These are phyloP conservation scores for Populus pruinosa DNA, from an alignment of 345 rosid species.

Conservation along the genomic window DNA sequence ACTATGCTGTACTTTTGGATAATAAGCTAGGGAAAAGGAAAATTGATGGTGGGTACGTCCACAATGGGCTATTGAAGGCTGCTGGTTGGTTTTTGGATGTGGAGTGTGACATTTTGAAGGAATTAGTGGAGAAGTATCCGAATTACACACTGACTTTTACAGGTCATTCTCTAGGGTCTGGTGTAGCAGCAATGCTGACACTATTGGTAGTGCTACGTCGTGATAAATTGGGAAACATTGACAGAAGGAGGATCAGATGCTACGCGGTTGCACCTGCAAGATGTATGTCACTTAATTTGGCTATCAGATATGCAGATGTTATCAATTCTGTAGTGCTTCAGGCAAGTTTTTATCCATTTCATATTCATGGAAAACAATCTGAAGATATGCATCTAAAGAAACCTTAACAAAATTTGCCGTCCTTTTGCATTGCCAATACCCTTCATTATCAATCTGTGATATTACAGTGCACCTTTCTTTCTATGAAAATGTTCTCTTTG, in stretches of 20 bases:
- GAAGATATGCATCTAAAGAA: neutral
- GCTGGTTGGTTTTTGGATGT: slow-evolving; percentile 79
- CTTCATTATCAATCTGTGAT: neutral
- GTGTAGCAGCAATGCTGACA: slow-evolving; percentile 83
- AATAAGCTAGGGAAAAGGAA: slow-evolving; percentile 76
- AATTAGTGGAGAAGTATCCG: slow-evolving; percentile 58
- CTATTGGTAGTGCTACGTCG: slow-evolving; percentile 59
- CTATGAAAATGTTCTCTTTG: neutral
- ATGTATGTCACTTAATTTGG: slow-evolving; percentile 93
- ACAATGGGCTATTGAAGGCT: slow-evolving; percentile 86
- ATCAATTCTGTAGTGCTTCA: slow-evolving; percentile 94
- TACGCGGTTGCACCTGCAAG: slow-evolving; percentile 96
- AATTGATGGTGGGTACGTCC: slow-evolving; percentile 91
- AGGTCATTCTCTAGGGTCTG: slow-evolving; percentile 94
- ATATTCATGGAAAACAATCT: neutral
- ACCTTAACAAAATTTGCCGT: neutral
- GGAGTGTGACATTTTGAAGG: slow-evolving; percentile 68
- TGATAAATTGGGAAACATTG: slow-evolving; percentile 63
- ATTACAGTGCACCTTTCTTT: neutral
- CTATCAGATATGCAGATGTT: slow-evolving; percentile 90
- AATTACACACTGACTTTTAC: slow-evolving; percentile 79
- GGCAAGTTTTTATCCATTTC: slow-evolving; percentile 40
- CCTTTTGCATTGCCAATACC: neutral
- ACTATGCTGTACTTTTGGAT: slow-evolving; percentile 76
- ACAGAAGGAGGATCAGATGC: slow-evolving; percentile 80